Evolutionary conservation across 352 stramenopile genomes (phyloP), one percentile per base, ranked within the genome.

Genomic region (Phytophthora idaei): DNA sequence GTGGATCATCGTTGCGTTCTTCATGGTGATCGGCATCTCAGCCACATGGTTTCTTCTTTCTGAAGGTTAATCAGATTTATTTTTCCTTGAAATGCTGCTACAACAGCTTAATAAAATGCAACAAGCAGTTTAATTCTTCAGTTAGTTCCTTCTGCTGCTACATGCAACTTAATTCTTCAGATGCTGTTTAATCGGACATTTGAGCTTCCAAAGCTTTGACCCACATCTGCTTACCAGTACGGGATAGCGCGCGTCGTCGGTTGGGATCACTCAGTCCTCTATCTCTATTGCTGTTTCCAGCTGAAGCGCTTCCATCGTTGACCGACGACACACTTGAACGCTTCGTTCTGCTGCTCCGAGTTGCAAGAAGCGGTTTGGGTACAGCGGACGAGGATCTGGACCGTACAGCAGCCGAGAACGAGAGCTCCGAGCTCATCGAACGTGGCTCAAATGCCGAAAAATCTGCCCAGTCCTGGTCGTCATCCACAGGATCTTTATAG

Each of bases 1-100:
- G 25, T 85, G 78, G 73, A 5, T 70, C 27, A 51, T 84, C 25
- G 67, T 80, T 6, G 55, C 67, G 42, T 69, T 76, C 34, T 80
- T 80, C 42, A 75, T 73, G 45, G 68, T 77, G 11, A 73, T 78
- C 32, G 68, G 77, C 32, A 67, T 69, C 39, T 54, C 57, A 3
- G 69, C 73, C 2, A 71, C 69, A 15, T 77, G 48, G 55, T 76
- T 70, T 49, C 36, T 76, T 2, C 57, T 76, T 12, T 66, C 66
- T 11, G 60, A 70, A 69, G 37, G 47, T 51, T 71, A 65, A 41
- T 27, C 10, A 46, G 27, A 29, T 55, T 37, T 59, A 32, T 39
- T 52, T 56, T 57, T 4, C 21, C 51, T 46, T 61, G 27, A 53
- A 55, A 14, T 47, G 31, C 41, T 27, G 15, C 28, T 21, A 47